Percentiles rank a stretch among this genome's conserved stretches.
Evolutionary conservation across 441 rosid species (phyloP).

Genomic region (Adansonia gregorii): DNA sequence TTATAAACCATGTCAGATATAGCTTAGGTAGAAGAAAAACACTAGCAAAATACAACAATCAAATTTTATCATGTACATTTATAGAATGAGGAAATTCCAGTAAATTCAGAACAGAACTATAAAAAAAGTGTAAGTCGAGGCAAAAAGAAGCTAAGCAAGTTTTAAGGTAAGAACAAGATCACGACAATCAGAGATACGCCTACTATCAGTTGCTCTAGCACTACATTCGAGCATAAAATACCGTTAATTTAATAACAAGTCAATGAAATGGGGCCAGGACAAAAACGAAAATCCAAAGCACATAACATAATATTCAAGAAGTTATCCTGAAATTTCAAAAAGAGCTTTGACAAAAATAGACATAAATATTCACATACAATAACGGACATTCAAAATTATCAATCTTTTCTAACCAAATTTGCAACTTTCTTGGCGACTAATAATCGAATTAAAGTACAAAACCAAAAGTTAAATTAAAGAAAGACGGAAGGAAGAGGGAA

Average conservation of each 20-base stretch:
- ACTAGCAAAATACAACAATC: conserved; percentile 2
- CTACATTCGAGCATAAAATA: neutral
- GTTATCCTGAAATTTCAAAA: neutral
- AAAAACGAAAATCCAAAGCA: conserved; percentile 6
- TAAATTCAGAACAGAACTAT: neutral
- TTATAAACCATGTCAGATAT: neutral
- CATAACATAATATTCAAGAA: neutral
- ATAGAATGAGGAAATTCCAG: neutral
- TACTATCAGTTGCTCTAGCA: neutral
- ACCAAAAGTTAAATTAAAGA: neutral
- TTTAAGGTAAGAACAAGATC: neutral
- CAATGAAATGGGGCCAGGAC: neutral
- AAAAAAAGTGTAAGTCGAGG: neutral
- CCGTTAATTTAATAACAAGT: neutral
- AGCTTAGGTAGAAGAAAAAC: neutral
- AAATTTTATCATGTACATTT: neutral
- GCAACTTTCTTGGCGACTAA: neutral
- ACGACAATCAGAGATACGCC: neutral
- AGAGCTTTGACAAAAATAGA: neutral
- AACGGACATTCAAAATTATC: neutral
- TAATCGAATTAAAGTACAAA: neutral
- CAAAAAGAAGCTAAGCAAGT: neutral
- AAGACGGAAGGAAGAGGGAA: conserved; percentile 12
- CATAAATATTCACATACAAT: neutral
- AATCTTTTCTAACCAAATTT: neutral